Conservation (phyloP, 2,329 filamentous ascomycete species). For the Aspergillus sp. region DNA sequence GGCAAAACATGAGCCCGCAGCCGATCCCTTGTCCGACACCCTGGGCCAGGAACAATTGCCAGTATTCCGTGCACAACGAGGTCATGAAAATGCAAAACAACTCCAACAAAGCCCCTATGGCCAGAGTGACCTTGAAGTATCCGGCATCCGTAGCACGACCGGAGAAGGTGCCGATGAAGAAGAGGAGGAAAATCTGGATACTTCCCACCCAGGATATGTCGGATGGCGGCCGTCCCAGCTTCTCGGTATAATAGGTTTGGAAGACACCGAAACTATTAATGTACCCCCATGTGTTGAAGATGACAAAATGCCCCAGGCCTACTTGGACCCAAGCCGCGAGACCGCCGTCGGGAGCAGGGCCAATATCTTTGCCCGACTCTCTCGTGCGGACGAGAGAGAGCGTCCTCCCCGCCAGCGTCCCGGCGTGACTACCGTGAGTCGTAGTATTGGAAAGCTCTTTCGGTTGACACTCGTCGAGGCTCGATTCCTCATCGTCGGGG, state of each 20-base stretch:
- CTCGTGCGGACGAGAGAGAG: conserved; percentile 39
- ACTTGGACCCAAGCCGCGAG: conserved; percentile 58
- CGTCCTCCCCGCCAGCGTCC: conserved; percentile 25
- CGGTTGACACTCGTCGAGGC: conserved; percentile 5
- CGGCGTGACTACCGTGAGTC: conserved; percentile 28
- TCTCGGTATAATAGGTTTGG: conserved; percentile 52
- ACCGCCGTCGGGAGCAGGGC: conserved; percentile 52
- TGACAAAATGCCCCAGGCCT: conserved; percentile 52
- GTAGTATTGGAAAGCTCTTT: conserved; percentile 22
- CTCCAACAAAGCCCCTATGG: conserved; percentile 45
- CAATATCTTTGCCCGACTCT: conserved; percentile 36
- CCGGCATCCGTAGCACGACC: conserved; percentile 55
- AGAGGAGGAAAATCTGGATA: conserved; percentile 52
- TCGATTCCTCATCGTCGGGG: conserved; percentile 21
- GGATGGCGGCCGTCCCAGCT: conserved; percentile 43
- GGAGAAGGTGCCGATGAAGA: conserved; percentile 52
- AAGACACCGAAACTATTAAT: conserved; percentile 58
- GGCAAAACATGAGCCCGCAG: conserved; percentile 54
- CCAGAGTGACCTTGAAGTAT: conserved; percentile 47
- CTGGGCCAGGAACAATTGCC: conserved; percentile 52
- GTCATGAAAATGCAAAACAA: conserved; percentile 54
- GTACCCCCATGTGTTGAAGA: conserved; percentile 59
- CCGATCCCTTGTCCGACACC: conserved; percentile 60
- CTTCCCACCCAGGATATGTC: conserved; percentile 55
- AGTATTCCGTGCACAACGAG: conserved; percentile 48